A percentile compares a stretch with the other conserved stretches of the same genome.
phyloP scores from a whole-genome alignment of 345 rosid genomes.

The Salix caprea region DNA sequence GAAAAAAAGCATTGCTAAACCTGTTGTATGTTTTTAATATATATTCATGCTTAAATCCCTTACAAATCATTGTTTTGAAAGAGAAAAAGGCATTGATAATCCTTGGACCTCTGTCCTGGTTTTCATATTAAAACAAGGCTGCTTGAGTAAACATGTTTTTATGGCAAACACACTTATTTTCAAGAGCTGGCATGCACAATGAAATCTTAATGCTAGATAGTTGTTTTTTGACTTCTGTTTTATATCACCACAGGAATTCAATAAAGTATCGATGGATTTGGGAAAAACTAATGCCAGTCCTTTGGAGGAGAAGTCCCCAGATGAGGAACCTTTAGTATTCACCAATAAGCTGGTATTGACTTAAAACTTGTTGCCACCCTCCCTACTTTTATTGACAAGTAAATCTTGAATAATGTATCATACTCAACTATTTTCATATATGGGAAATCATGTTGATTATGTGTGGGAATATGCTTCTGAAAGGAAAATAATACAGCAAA shows the following conservation, averaged over 20 bases:
- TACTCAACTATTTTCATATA: neutral
- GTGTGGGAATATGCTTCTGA: too few relatives aligned
- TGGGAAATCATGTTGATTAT: neutral
- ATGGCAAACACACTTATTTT: neutral
- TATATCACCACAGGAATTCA: slow-evolving; percentile 48
- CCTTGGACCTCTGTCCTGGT: neutral
- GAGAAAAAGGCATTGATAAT: too few relatives aligned
- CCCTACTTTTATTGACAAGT: neutral
- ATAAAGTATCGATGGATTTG: slow-evolving; percentile 45
- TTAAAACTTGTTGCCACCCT: neutral
- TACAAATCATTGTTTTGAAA: too few relatives aligned
- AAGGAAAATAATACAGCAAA: too few relatives aligned
- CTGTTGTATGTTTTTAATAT: too few relatives aligned
- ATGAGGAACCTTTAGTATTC: slow-evolving; percentile 73
- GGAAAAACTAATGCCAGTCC: slow-evolving; percentile 53
- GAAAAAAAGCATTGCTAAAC: neutral
- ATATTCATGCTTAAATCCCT: too few relatives aligned
- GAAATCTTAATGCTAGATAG: neutral
- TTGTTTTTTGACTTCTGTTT: neutral
- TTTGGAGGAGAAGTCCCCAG: slow-evolving; percentile 58
- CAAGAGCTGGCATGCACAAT: neutral
- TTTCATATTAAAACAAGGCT: neutral
- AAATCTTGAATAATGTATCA: neutral
- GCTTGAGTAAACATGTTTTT: neutral
- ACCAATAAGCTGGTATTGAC: slow-evolving; percentile 72